Conservation (phyloP, 148 eudicot species). For the Rhododendron ovatum region DNA sequence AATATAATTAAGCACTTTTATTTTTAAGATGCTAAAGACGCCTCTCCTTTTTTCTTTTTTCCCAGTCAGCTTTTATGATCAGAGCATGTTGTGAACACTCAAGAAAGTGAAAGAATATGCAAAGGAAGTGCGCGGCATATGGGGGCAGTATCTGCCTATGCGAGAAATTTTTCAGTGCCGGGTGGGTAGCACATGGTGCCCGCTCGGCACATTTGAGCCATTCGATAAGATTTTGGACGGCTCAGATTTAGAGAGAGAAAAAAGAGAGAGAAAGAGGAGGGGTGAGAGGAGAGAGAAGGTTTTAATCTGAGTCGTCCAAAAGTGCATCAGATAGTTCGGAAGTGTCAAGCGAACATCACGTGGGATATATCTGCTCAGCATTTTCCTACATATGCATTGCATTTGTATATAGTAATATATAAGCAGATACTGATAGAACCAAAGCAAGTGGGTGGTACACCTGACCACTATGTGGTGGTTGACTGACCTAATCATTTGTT, state of each 20-base stretch:
- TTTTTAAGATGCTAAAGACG: background rate
- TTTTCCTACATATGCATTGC: background rate
- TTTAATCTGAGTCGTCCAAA: too few species aligned
- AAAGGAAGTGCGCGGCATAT: background rate
- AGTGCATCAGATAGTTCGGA: too few species aligned
- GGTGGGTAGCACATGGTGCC: too few species aligned
- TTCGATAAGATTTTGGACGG: too few species aligned
- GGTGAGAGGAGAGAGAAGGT: too few species aligned
- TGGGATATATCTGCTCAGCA: too few species aligned
- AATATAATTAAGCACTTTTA: background rate
- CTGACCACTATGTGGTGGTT: conserved; percentile 8
- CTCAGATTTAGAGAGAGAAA: too few species aligned
- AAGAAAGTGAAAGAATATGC: background rate
- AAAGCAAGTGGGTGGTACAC: background rate
- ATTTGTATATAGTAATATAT: background rate
- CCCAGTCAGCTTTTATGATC: background rate
- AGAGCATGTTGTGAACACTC: background rate
- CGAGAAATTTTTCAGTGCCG: too few species aligned
- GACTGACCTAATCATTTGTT: background rate
- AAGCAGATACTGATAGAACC: background rate
- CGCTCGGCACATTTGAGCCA: too few species aligned
- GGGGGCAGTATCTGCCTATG: background rate
- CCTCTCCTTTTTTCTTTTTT: background rate
- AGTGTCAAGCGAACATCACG: rapidly evolving
- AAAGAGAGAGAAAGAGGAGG: too few species aligned